Conservation (phyloP, 2,329 filamentous ascomycete genomes). For the Dactylellina haptotyla region DNA sequence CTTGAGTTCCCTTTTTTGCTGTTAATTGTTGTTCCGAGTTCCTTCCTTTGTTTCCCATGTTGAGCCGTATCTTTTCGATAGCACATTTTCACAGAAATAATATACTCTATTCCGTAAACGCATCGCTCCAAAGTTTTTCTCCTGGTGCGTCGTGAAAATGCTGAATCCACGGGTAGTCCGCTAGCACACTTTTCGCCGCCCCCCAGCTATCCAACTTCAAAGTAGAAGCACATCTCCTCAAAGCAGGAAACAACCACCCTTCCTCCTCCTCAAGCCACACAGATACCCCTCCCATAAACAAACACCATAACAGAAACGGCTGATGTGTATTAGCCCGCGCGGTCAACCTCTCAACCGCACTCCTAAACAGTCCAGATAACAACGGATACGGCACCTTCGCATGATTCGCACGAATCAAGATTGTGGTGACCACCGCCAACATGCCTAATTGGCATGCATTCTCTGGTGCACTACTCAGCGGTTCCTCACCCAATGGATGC, state of each 20-base stretch:
- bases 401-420: conserved; percentile 21
- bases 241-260: conserved; percentile 4
- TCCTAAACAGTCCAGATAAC: background rate
- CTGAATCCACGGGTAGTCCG: conserved; percentile 32
- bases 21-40: background rate
- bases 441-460: conserved; percentile 23
- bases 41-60: background rate
- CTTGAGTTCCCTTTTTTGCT: conserved; percentile 1
- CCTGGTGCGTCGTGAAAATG: conserved; percentile 34
- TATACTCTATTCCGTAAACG: too few relatives aligned
- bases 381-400: conserved; percentile 13
- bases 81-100: background rate
- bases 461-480: background rate
- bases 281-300: conserved; percentile 26
- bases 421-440: conserved; percentile 22
- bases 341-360: background rate
- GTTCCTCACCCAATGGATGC: conserved; percentile 1
- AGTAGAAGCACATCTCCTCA: background rate
- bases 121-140: conserved; percentile 11
- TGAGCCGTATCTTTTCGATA: background rate
- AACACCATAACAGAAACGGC: conserved; percentile 23
- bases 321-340: background rate
- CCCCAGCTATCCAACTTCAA: conserved; percentile 25
- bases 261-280: conserved; percentile 3
- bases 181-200: background rate